phyloP scores from a whole-genome alignment of 345 rosid species.

The Bruguiera gymnorhiza region DNA sequence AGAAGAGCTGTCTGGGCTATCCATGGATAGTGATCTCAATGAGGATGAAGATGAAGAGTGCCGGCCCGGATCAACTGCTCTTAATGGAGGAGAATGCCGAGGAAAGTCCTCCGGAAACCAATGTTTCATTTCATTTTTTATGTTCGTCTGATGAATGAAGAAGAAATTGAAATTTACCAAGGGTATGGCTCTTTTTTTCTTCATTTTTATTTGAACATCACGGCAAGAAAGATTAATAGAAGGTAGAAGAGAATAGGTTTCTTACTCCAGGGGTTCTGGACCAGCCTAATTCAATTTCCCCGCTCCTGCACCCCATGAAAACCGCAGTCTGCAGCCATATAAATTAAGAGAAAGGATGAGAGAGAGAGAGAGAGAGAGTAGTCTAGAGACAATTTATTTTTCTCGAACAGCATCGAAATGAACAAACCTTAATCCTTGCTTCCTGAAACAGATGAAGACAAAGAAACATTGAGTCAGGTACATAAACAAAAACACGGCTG shows the following conservation, averaged over 20 bases:
- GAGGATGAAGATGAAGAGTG: conserved; percentile 75
- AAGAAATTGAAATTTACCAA: background rate
- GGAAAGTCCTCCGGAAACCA: conserved; percentile 55
- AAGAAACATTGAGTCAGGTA: background rate
- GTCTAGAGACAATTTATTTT: no score
- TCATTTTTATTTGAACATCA: background rate
- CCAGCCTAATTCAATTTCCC: conserved; percentile 85
- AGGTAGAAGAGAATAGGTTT: background rate
- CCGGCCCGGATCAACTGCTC: conserved; percentile 21
- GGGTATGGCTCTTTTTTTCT: background rate
- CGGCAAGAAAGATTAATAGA: background rate
- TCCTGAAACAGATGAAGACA: conserved; percentile 44
- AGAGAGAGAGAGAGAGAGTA: background rate
- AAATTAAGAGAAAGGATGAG: background rate
- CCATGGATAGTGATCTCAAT: conserved; percentile 53
- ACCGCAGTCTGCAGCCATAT: conserved; percentile 48
- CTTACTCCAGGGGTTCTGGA: conserved; percentile 44
- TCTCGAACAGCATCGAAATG: background rate
- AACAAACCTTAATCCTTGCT: conserved; percentile 74
- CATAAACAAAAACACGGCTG: no score
- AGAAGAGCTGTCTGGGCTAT: conserved; percentile 62
- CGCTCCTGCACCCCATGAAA: conserved; percentile 78
- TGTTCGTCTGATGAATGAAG: conserved; percentile 38
- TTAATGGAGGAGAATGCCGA: conserved; percentile 37
- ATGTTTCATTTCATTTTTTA: conserved; percentile 50